These are phyloP conservation scores for Termitomyces sp. DNA, from an alignment of 768 basidiomycete genomes.

Conservation along the genomic window DNA sequence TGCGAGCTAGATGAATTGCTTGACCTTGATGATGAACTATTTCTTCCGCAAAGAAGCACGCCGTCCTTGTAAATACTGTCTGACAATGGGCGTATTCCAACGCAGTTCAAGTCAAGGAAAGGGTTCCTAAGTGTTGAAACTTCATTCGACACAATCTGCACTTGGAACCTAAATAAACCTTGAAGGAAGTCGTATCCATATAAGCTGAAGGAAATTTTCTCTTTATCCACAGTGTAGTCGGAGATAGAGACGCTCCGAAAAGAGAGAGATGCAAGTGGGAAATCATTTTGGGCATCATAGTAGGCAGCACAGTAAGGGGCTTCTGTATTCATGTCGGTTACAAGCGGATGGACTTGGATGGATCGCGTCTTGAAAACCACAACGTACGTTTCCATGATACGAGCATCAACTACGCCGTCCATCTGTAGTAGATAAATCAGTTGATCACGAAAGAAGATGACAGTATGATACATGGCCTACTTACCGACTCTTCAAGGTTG, in stretches of 20 bases:
- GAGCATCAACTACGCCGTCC: slow-evolving; percentile 36
- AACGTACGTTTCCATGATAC: slow-evolving; percentile 44
- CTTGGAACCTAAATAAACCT: slow-evolving; percentile 46
- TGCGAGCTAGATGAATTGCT: background rate
- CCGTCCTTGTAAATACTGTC: slow-evolving; percentile 11
- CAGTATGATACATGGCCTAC: slow-evolving; percentile 4
- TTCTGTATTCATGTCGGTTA: background rate
- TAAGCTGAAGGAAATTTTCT: slow-evolving; percentile 26
- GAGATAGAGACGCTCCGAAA: slow-evolving; percentile 44
- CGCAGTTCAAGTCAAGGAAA: slow-evolving; percentile 33
- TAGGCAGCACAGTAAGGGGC: background rate
- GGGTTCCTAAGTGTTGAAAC: slow-evolving; percentile 7
- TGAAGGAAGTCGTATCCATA: slow-evolving; percentile 41
- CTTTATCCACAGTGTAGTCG: slow-evolving; percentile 14
- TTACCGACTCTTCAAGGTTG: slow-evolving; percentile 30
- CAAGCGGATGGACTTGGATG: slow-evolving; percentile 39
- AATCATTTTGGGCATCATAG: background rate
- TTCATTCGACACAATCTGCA: slow-evolving; percentile 22
- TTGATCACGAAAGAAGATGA: background rate
- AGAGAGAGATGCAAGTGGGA: slow-evolving; percentile 22
- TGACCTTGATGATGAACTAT: background rate
- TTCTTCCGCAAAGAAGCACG: slow-evolving; percentile 5
- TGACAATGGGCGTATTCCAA: slow-evolving; percentile 40
- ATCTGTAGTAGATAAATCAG: slow-evolving; percentile 21
- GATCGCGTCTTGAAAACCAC: slow-evolving; percentile 48